Conservation (phyloP, 2,329 filamentous ascomycete species). For the Monosporascus sp. region DNA sequence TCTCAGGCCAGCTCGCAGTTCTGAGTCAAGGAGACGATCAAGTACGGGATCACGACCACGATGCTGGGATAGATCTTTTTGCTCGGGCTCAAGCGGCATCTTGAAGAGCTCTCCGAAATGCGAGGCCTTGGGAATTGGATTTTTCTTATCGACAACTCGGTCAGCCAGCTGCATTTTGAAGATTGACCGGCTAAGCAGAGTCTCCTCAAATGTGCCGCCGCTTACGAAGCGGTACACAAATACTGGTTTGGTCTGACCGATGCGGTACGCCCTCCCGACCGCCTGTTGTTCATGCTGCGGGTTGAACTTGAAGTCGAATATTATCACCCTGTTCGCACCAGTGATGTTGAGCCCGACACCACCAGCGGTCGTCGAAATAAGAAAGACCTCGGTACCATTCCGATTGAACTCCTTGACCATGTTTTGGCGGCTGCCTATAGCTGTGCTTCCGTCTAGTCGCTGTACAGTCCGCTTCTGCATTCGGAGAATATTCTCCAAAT, state of each 20-base stretch:
- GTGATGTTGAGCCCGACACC: constrained; percentile 80
- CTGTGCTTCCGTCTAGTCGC: constrained; percentile 65
- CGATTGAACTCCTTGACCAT: constrained; percentile 66
- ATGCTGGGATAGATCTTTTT: constrained; percentile 48
- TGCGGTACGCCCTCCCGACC: constrained; percentile 77
- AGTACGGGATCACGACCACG: constrained; percentile 61
- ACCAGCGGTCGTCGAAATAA: constrained; percentile 81
- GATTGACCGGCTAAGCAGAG: constrained; percentile 66
- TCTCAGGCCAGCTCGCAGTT: constrained; percentile 37
- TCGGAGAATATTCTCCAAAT: constrained; percentile 55
- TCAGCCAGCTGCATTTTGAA: constrained; percentile 80
- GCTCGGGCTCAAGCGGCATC: constrained; percentile 46
- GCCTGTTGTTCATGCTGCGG: constrained; percentile 82
- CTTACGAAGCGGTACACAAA: constrained; percentile 79
- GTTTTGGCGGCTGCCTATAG: constrained; percentile 52
- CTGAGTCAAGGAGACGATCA: constrained; percentile 39
- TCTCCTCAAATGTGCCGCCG: constrained; percentile 75
- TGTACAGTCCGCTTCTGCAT: constrained; percentile 41
- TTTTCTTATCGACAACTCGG: constrained; percentile 80
- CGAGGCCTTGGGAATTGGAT: constrained; percentile 62
- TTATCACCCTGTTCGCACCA: constrained; percentile 78
- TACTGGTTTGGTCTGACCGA: constrained; percentile 76
- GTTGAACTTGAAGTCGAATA: constrained; percentile 81
- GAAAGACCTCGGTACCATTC: constrained; percentile 53
- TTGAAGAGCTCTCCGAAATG: constrained; percentile 56